Conservation (phyloP, 2,329 filamentous ascomycete genomes). For the Pestalotiopsis sp. region DNA sequence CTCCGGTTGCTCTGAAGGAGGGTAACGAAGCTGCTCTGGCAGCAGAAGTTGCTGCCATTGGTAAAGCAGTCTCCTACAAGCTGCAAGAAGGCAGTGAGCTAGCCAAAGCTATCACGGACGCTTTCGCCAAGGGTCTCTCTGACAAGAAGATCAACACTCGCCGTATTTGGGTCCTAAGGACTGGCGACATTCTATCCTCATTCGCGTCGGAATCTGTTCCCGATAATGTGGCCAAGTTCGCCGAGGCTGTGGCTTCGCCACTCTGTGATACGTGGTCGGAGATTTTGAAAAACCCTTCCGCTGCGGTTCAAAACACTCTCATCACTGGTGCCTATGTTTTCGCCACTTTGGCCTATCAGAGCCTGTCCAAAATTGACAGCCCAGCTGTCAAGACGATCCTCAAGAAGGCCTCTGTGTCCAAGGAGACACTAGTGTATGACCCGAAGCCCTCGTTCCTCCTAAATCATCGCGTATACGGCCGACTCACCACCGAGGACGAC, state of each 20-base stretch:
- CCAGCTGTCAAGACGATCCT: constrained; percentile 44
- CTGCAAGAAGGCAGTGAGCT: constrained; percentile 61
- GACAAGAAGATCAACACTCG: constrained; percentile 83
- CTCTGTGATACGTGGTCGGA: constrained; percentile 76
- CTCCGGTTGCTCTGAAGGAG: constrained; percentile 75
- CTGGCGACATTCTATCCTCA: constrained; percentile 66
- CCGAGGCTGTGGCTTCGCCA: constrained; percentile 52
- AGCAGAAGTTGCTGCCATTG: constrained; percentile 72
- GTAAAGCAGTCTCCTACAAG: constrained; percentile 62
- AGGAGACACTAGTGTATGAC: constrained; percentile 67
- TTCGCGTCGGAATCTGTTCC: constrained; percentile 45
- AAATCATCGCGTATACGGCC: constrained; percentile 81
- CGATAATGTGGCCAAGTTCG: constrained; percentile 49
- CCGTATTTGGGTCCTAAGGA: constrained; percentile 76
- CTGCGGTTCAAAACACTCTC: constrained; percentile 80
- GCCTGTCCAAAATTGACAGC: constrained; percentile 55
- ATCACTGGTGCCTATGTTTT: constrained; percentile 77
- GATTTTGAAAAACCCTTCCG: constrained; percentile 72
- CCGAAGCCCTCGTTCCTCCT: constrained; percentile 87
- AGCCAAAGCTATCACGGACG: constrained; percentile 67
- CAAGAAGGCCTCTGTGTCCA: constrained; percentile 63
- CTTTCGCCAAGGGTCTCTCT: constrained; percentile 75
- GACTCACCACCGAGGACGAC: constrained; percentile 73
- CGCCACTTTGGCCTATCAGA: constrained; percentile 61
- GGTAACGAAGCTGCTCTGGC: constrained; percentile 81